Evolutionary conservation across 1,284 basidiomycete species (phyloP), one percentile per base, ranked within the genome.

Genomic region (Gymnopus androsaceus): DNA sequence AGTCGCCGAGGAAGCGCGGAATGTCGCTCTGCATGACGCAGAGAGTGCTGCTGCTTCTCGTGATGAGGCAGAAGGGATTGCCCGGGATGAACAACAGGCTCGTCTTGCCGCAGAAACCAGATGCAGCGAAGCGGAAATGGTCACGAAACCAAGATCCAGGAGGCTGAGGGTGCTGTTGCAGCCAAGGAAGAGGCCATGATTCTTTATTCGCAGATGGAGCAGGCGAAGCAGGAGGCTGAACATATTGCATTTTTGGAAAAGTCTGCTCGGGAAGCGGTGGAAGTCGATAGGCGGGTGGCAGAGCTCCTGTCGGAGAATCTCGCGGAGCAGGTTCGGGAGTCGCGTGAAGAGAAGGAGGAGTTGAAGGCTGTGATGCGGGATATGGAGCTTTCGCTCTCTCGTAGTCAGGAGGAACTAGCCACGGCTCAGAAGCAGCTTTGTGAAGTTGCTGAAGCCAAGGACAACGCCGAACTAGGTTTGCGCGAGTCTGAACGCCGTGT

Each of bases 401-500:
- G 41, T 8, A 27, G 25, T 30, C 50, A 44, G 19, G 28, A 52
- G 19, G 37, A 41, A 17, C 38, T 52, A 9, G 27, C 42, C 40
- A 12, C 17, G 28, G 28, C 25, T 11, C 38, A 52, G 40, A 33
- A 27, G 7, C 38, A 27, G 6, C 33, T 52, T n/a, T 19, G 28
- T 1, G 40, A 51, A n/a, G 21, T 14, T 25, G 30, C 34, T 17
- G 38, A 52, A 14, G 37, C 50, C 12, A 52, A 34, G 30, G 50
- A 52, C 7, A 44, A 41, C 17, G 28, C 40, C 28, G 50, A 52
- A 17, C 17, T 52, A 7, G 34, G 25, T 4, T 19, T 38, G 23
- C 36, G 38, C 7, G 50, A 52, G 27, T 52, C 50, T 11, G 50
- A 42, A 23, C 50, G 50, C 14, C 37, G 50, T 15, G 41, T 44